Evolutionary conservation across 805 yeast genomes (phyloP).

Genomic region (Huiozyma sinensis): DNA sequence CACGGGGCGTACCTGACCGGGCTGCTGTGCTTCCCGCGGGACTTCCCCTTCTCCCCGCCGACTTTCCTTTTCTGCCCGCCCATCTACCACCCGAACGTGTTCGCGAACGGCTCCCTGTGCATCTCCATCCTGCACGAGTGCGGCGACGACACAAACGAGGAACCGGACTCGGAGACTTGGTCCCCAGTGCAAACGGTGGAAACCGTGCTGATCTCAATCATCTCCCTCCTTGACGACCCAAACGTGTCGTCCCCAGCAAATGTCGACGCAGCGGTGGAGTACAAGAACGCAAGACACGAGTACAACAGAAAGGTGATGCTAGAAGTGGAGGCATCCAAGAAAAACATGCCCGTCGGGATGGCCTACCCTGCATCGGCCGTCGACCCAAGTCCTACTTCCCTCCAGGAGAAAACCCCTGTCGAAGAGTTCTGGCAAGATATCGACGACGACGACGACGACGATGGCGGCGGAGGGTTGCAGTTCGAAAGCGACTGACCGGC

Average conservation of each 20-base stretch:
- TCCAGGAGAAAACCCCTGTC: not conserved
- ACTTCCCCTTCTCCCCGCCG: slow-evolving; percentile 88
- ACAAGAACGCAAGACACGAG: slow-evolving; percentile 67
- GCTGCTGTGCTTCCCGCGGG: slow-evolving; percentile 83
- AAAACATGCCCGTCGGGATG: slow-evolving; percentile 80
- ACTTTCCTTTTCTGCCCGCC: slow-evolving; percentile 85
- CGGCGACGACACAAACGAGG: slow-evolving; percentile 86
- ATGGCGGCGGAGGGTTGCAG: not conserved
- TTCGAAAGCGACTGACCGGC: too few species aligned
- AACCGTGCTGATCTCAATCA: slow-evolving; percentile 76
- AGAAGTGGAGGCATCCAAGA: slow-evolving; percentile 74
- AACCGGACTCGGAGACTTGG: slow-evolving; percentile 92
- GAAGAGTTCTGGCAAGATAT: not conserved
- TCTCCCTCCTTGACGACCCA: slow-evolving; percentile 87
- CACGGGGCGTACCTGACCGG: slow-evolving; percentile 93
- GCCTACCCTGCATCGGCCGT: slow-evolving; percentile 52
- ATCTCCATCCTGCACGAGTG: slow-evolving; percentile 85
- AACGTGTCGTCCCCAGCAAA: slow-evolving; percentile 90
- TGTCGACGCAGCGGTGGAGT: slow-evolving; percentile 88
- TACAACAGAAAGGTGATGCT: slow-evolving; percentile 64
- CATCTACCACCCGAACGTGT: slow-evolving; percentile 89
- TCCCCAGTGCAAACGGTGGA: slow-evolving; percentile 89
- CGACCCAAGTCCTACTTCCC: not conserved
- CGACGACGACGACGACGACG: not conserved
- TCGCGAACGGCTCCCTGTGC: slow-evolving; percentile 85